Evolutionary conservation across 2,329 filamentous ascomycete species (phyloP).

Genomic region (Mariannaea sp.): DNA sequence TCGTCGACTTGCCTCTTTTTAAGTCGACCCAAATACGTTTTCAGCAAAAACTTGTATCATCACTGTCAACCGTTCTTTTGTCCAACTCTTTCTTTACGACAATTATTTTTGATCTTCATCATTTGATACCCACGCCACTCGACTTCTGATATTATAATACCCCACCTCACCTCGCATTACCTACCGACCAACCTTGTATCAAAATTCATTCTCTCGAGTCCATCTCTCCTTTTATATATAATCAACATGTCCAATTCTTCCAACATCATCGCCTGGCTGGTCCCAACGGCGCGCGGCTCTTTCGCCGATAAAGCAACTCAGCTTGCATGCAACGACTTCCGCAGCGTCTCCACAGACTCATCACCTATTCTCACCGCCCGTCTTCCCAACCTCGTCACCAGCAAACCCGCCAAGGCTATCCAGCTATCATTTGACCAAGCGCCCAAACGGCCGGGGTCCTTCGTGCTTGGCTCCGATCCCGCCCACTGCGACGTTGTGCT

Average conservation of each 20-base stretch:
- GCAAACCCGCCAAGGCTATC: conserved; percentile 39
- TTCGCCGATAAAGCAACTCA: conserved; percentile 42
- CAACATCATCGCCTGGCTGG: conserved; percentile 48
- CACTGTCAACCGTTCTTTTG: conserved; percentile 23
- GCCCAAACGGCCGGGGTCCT: conserved; percentile 43
- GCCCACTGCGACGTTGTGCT: conserved; percentile 45
- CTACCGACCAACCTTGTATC: too few relatives aligned
- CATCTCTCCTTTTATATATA: conserved; percentile 3
- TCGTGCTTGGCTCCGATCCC: conserved; percentile 47
- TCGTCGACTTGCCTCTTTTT: conserved; percentile 35
- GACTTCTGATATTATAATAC: conserved; percentile 15
- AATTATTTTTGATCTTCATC: conserved; percentile 2
- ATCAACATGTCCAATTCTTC: conserved; percentile 24
- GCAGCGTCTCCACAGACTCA: conserved; percentile 34
- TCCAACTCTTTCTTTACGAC: background rate
- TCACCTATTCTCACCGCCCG: conserved; percentile 36
- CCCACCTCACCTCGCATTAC: conserved; percentile 2
- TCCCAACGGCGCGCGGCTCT: conserved; percentile 43
- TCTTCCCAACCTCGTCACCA: conserved; percentile 36
- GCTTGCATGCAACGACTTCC: conserved; percentile 41
- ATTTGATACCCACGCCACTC: conserved; percentile 9
- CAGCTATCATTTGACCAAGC: conserved; percentile 44
- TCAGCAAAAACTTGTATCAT: conserved; percentile 19
- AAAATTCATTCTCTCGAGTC: too few relatives aligned
- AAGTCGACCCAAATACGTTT: conserved; percentile 21